Conservation (phyloP, 805 yeast species). For the Brettanomyces bruxellensis region DNA sequence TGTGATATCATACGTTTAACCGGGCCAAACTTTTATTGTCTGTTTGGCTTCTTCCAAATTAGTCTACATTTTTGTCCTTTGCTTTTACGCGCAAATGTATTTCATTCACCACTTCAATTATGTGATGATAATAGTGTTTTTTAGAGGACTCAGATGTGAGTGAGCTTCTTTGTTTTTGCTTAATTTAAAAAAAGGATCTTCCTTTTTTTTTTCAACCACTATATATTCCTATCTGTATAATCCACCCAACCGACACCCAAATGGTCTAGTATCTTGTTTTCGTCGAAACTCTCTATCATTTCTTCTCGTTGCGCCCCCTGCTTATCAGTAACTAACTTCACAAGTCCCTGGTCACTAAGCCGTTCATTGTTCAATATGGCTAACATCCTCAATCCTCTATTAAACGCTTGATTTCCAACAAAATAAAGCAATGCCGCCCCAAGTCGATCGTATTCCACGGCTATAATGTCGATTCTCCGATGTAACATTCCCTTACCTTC, state of each 20-base stretch:
- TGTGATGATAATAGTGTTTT: too few relatives aligned
- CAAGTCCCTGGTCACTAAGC: slow-evolving; percentile 38
- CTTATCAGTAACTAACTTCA: slow-evolving; percentile 1
- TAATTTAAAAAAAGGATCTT: too few relatives aligned
- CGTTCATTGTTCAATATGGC: slow-evolving; percentile 31
- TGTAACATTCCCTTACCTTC: slow-evolving; percentile 22
- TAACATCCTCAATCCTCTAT: slow-evolving; percentile 34
- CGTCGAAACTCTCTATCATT: slow-evolving; percentile 35
- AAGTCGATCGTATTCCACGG: slow-evolving; percentile 33
- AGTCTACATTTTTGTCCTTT: too few relatives aligned
- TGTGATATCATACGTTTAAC: too few relatives aligned
- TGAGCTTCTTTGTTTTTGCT: too few relatives aligned
- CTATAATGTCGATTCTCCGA: slow-evolving; percentile 45
- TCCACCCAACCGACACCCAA: slow-evolving; percentile 29
- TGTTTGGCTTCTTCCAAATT: too few relatives aligned
- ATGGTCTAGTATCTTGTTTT: slow-evolving; percentile 34
- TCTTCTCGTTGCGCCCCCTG: slow-evolving; percentile 5
- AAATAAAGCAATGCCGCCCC: slow-evolving; percentile 45
- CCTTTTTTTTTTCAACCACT: background rate
- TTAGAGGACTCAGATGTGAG: too few relatives aligned
- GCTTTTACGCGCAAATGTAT: too few relatives aligned
- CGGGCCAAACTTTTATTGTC: too few relatives aligned
- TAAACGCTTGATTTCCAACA: slow-evolving; percentile 46
- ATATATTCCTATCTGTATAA: slow-evolving; percentile 14
- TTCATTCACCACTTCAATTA: too few relatives aligned